phyloP scores from a whole-genome alignment of 2,329 filamentous ascomycete genomes.

The Pyricularia grisea region DNA sequence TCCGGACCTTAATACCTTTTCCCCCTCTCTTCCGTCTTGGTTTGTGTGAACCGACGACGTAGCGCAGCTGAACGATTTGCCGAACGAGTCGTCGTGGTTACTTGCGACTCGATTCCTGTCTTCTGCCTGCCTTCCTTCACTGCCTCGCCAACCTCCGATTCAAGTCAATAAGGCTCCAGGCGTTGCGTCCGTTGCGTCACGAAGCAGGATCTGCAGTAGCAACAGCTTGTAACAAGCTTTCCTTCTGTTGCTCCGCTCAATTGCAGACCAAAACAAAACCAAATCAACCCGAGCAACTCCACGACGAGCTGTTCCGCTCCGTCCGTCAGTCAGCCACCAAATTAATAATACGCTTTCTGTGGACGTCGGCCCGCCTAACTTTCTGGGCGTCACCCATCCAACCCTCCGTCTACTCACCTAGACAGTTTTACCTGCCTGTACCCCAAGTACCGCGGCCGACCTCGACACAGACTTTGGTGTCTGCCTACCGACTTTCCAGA shows the following conservation, averaged over 20 bases:
- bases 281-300: not conserved
- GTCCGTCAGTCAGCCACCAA: slow-evolving; percentile 10
- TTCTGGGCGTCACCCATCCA: not conserved
- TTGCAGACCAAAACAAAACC: not conserved
- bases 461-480: not conserved
- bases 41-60: not conserved
- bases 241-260: not conserved
- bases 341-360: not conserved
- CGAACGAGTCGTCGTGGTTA: not conserved
- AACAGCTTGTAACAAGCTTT: not conserved
- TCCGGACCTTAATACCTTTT: slow-evolving; percentile 11
- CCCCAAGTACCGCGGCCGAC: not conserved
- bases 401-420: not conserved
- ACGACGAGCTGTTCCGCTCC: not conserved
- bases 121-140: slow-evolving; percentile 3
- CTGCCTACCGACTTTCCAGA: not conserved
- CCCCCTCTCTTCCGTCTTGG: slow-evolving; percentile 7
- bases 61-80: slow-evolving; percentile 1
- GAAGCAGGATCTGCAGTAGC: not conserved
- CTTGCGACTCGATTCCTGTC: slow-evolving; percentile 1
- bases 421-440: not conserved
- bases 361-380: not conserved
- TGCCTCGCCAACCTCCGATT: not conserved
- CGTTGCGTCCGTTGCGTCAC: not conserved
- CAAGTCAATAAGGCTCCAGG: not conserved